A percentile compares a stretch with the other conserved stretches of the same genome.
phyloP scores from a whole-genome alignment of 352 stramenopile genomes.

The Globisporangium perplexum region DNA sequence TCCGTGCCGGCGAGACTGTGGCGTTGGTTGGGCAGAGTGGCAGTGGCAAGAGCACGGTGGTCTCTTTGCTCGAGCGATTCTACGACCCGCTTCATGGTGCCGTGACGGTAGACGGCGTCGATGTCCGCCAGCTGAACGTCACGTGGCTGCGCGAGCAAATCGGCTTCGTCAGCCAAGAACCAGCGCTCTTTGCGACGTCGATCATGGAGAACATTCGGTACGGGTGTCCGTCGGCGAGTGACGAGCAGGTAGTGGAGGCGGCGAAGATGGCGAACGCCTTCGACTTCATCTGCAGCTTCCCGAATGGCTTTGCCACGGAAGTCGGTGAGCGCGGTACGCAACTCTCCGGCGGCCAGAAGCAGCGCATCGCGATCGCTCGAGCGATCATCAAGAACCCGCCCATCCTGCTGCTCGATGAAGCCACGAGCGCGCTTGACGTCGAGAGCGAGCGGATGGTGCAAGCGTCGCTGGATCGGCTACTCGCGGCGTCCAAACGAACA shows the following conservation, averaged over 20 bases:
- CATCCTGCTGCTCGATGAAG: too few species aligned
- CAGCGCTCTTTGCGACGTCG: conserved; percentile 15
- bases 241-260: conserved; percentile 41
- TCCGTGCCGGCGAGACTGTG: conserved; percentile 62
- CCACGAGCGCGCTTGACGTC: too few species aligned
- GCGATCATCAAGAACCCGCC: too few species aligned
- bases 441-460: conserved; percentile 18
- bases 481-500: conserved; percentile 7
- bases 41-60: neutral
- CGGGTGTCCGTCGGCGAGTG: conserved; percentile 44
- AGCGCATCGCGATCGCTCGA: conserved; percentile 36
- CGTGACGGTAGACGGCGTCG: conserved; percentile 30
- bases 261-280: conserved; percentile 72
- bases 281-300: conserved; percentile 88
- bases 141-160: conserved; percentile 69
- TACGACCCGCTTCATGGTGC: conserved; percentile 27
- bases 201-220: conserved; percentile 81
- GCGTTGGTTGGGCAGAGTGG: neutral
- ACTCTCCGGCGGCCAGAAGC: conserved; percentile 47
- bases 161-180: conserved; percentile 88
- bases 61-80: neutral
- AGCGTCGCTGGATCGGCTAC: conserved; percentile 44
- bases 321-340: conserved; percentile 82
- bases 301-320: conserved; percentile 81
- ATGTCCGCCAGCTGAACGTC: conserved; percentile 75